Evolutionary conservation across 176 grass and related monocot species (phyloP), one percentile per base, ranked within the genome.

Genomic region (Lolium rigidum): DNA sequence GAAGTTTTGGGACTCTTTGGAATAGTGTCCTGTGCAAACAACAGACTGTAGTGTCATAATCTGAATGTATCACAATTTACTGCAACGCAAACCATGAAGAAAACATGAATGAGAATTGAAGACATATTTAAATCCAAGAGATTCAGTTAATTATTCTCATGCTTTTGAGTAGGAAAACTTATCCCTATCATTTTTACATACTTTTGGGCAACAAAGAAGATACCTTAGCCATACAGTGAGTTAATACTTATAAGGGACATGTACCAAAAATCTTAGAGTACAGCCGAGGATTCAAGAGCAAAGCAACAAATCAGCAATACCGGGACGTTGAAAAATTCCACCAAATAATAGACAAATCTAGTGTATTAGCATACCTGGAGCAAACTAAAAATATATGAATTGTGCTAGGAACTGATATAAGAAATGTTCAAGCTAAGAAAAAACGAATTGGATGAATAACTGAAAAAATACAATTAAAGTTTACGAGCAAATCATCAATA

Each of bases 1-100:
- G 9, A 97, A 97, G 24, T 87, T 60, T 7, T 81, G 61, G 20
- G 56, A 59, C 28, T 81, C 83, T 75, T 91, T 80, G 76, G 80
- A 86, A 51, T 65, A 80, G 31, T 75, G 69, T 71, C 92, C 92
- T 94, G 80, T 83, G 55, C 20, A 90, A 58, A 49, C 13, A 84
- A 58, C 24, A 88, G 66, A 77, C 43, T 44, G 5, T 47, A 82
- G n/a, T 48, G n/a, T 38, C 69, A 51, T 15, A 60, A 81, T 76
- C 20, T 61, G 20, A 38, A 55, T 58, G 65, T 74, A 85, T 81
- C 22, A 59, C 26, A 85, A 85, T 9, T 20, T 68, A 58, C 66
- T 68, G 72, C 38, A 64, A 1, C 39, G 76, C 16, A 4, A 21
- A 55, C 12, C 8, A 1, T 31, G 49, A 21, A 28, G 43, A 64